These are phyloP conservation scores for Alectoria sarmentosa DNA, from an alignment of 495 filamentous ascomycete species.

Conservation along the genomic window DNA sequence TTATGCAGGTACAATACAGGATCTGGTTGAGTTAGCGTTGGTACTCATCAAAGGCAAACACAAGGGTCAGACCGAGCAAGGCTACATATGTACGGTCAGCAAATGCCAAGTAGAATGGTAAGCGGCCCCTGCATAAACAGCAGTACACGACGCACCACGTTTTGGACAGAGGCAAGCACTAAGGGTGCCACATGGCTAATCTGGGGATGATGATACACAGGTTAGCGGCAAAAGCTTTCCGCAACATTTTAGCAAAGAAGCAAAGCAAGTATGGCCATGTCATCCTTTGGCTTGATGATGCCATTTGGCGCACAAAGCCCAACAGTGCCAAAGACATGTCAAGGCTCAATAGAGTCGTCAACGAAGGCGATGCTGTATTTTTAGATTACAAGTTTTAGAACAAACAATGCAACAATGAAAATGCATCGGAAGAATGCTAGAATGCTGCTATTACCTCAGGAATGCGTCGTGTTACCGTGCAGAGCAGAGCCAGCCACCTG, in stretches of 20 bases:
- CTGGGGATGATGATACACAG: conserved; percentile 26
- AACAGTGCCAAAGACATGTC: conserved; percentile 17
- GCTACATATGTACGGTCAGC: conserved; percentile 51
- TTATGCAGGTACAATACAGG: conserved; percentile 54
- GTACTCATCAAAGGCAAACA: conserved; percentile 55
- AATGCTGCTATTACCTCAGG: no score
- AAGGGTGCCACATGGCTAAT: conserved; percentile 14
- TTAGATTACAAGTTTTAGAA: conserved; percentile 23
- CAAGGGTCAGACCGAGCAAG: conserved; percentile 38
- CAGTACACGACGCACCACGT: no score
- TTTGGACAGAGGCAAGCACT: conserved; percentile 3
- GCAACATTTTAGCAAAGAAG: conserved; percentile 54
- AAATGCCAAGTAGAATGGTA: conserved; percentile 63
- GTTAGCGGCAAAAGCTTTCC: conserved; percentile 60
- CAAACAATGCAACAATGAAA: not conserved
- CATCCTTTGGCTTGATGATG: conserved; percentile 53
- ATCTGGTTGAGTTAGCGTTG: conserved; percentile 57
- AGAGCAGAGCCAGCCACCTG: no score
- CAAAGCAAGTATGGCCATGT: conserved; percentile 58
- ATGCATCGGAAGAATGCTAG: conserved; percentile 9
- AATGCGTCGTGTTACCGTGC: no score
- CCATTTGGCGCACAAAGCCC: conserved; percentile 13
- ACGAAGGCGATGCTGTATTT: conserved; percentile 23
- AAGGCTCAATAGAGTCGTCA: conserved; percentile 21
- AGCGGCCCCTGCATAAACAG: conserved; percentile 22